Base-by-base conservation (phyloP, 208 protist species). In the Angomonas deanei region DNA sequence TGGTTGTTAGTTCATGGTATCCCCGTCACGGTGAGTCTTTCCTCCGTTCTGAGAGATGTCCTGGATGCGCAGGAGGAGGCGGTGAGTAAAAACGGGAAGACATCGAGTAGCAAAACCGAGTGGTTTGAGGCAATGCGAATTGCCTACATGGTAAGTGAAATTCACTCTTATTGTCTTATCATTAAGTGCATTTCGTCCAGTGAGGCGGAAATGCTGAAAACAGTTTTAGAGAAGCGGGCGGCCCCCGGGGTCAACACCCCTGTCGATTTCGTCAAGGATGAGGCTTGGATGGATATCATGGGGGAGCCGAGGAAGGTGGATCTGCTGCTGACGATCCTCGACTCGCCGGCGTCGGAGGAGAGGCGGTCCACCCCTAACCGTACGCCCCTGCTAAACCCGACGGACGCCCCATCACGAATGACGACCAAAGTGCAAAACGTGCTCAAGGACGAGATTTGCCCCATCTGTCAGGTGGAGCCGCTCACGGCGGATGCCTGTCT, bases 401-500 rank as follows among this genome's bases (percentile, higher is more conserved):
- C 28, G 19, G 50, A 26, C 23, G 28, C 27, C 23, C 10, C 23
- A 6, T 27, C 23, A 10, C 36, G 11, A 15, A 8, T 42, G 36
- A 8, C 36, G 15, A 8, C 36, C 11, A 8, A 42, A 15, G 15
- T 42, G 11, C 36, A 15, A n/a, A n/a, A n/a, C 5, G 6, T 4
- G 19, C 21, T 28, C 13, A 13, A 49, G 42, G 74, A 74, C 1
- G 72, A 88, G 17, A 61, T 76, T 32, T 93, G 87, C 63, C 60
- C 81, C 21, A 93, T 93, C 59, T 93, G 87, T 61, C 78, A 78
- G 32, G 76, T 83, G 10, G 82, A 90, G 33, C 71, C 76, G 10
- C 64, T 79, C 1, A 64, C 66, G 19, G 53, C 55, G 33, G 59
- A 24, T 6, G 55, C 83, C 19, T 82, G 67, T 34, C 66, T 94